Conservation (phyloP, 2,329 filamentous ascomycete species). For the Penicillium palitans region DNA sequence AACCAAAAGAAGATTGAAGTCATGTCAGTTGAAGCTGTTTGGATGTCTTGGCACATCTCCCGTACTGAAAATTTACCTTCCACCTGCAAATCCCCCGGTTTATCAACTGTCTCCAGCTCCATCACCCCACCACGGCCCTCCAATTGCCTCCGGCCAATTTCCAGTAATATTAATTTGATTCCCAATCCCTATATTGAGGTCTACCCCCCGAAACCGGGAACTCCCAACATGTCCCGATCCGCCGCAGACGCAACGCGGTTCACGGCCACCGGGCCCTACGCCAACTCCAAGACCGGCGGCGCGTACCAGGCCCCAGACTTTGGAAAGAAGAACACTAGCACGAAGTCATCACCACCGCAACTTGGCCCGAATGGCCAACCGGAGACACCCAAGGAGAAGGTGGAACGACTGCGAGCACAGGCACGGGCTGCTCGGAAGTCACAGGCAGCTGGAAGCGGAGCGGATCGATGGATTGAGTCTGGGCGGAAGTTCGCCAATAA, state of each 20-base stretch:
- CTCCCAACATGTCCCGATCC: slow-evolving; percentile 46
- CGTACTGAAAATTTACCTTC: slow-evolving; percentile 32
- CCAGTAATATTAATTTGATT: neutral
- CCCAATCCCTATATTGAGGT: neutral
- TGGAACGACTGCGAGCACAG: slow-evolving; percentile 66
- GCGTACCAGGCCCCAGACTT: slow-evolving; percentile 36
- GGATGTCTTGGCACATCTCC: slow-evolving; percentile 28
- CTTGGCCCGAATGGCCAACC: slow-evolving; percentile 30
- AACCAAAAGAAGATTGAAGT: neutral
- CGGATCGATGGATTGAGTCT: slow-evolving; percentile 56
- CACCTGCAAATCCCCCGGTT: slow-evolving; percentile 16
- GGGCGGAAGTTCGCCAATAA: slow-evolving; percentile 61
- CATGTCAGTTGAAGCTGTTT: slow-evolving; percentile 13
- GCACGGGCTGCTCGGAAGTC: slow-evolving; percentile 66
- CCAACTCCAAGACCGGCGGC: slow-evolving; percentile 43
- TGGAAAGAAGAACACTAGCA: slow-evolving; percentile 20
- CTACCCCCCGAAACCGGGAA: slow-evolving; percentile 6
- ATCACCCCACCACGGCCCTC: slow-evolving; percentile 11
- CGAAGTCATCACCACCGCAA: slow-evolving; percentile 17
- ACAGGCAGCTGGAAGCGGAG: slow-evolving; percentile 53
- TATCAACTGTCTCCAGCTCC: slow-evolving; percentile 14
- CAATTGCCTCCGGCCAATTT: neutral
- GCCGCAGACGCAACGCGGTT: slow-evolving; percentile 53
- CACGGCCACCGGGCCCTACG: slow-evolving; percentile 53
- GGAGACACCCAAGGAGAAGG: slow-evolving; percentile 70